phyloP scores from a whole-genome alignment of 345 rosid species.

The Acer yangbiense region DNA sequence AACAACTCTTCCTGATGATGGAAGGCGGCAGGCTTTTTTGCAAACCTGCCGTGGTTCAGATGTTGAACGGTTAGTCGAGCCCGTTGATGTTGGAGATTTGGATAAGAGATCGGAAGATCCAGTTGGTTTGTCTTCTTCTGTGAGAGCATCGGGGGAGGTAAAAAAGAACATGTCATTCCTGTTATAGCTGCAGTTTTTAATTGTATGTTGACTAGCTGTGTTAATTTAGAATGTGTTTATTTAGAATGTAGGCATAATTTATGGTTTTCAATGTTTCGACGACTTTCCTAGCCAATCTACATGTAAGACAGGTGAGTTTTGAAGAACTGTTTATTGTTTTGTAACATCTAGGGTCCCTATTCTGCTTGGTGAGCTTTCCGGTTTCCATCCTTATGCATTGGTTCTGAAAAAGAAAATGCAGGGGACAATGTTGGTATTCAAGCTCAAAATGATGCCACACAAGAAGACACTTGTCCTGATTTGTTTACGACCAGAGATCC shows the following conservation, averaged over 20 bases:
- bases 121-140: constrained; percentile 10
- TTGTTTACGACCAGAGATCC: constrained; percentile 15
- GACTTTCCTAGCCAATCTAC: constrained; percentile 26
- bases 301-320: constrained; percentile 21
- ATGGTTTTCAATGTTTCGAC: constrained; percentile 31
- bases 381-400: constrained; percentile 21
- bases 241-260: constrained; percentile 37
- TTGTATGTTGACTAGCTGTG: constrained; percentile 2
- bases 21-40: background rate
- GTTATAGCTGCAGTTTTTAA: background rate
- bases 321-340: constrained; percentile 8
- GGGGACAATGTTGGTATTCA: constrained; percentile 1
- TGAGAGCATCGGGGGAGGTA: constrained; percentile 33
- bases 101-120: background rate
- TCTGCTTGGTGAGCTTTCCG: background rate
- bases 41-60: background rate
- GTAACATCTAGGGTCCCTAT: background rate
- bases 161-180: background rate
- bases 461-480: constrained; percentile 17
- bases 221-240: constrained; percentile 29
- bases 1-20: constrained; percentile 1
- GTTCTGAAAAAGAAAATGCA: background rate
- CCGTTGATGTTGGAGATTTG: background rate
- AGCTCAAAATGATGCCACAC: constrained; percentile 15
- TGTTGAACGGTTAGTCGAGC: background rate